Base-by-base conservation (phyloP, 352 stramenopile species). In the Globisporangium splendens region DNA sequence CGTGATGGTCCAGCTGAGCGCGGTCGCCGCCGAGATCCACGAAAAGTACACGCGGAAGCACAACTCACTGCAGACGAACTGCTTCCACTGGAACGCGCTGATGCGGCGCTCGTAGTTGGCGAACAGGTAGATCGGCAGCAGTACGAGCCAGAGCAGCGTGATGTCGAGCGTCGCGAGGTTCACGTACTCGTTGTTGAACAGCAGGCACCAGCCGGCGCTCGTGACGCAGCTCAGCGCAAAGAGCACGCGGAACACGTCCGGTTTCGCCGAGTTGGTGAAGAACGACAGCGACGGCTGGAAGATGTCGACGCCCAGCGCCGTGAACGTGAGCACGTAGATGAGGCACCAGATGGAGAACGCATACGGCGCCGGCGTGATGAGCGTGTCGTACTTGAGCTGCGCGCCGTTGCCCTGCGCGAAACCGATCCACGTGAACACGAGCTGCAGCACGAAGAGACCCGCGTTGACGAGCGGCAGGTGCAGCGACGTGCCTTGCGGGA, bases 91-190 rank as follows among this genome's bases (percentile, higher is more conserved):
- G 55, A 89, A 64, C 15, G 74, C 72, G 24, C 72, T 74, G 15
- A 73, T 56, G 24, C 67, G 63, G 42, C 67, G 68, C 54, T 88
- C 66, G 38, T 86, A 68, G 58, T 69, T 86, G 39, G 74, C 68
- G 43, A 85, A 87, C 33, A 88, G 56, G 63, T 91, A 91, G 53
- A 91, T 72, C n/a, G 65, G 68, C 51, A 87, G 60, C 8, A 88
- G 57, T 50, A 74, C 70, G 46, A 88, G 43, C 77, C 77, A 90
- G 33, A 86, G 69, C 54, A 88, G 54, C 35, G 72, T 77, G 15
- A 88, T 75, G 51, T 77, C 59, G 20, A 87, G 35, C 28, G 63
- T 75, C 50, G 76, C 68, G 46, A 69, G 60, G 31, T 69, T 50
- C 46, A 86, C 64, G 35, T 73, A 59, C 15, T 61, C 74, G 38